Conservation (phyloP, 371 early-diverging fungal genomes). For the Mucor piriformis region DNA sequence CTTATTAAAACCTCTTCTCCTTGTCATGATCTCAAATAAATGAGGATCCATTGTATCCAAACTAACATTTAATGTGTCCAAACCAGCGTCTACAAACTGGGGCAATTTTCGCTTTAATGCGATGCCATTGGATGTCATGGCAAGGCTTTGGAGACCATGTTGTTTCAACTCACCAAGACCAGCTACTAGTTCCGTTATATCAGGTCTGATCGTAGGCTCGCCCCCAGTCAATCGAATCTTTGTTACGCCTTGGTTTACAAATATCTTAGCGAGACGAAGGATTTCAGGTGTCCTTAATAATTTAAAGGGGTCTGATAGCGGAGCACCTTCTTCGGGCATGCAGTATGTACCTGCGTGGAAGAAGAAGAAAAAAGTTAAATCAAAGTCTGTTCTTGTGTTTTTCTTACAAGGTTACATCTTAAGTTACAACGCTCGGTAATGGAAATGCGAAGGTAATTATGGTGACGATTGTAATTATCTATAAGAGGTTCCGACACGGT, state of each 20-base stretch:
- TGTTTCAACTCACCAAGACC: constrained; percentile 73
- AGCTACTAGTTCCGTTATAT: constrained; percentile 79
- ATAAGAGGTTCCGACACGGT: constrained; percentile 28
- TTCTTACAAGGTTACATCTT: constrained; percentile 63
- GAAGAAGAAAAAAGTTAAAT: not conserved
- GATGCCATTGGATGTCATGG: constrained; percentile 94
- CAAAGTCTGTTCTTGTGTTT: not conserved
- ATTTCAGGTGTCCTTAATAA: constrained; percentile 84
- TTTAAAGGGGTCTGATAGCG: constrained; percentile 64
- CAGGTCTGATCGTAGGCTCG: constrained; percentile 93
- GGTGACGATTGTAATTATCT: constrained; percentile 84
- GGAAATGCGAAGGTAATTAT: constrained; percentile 91
- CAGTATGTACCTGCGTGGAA: constrained; percentile 82
- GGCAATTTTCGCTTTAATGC: constrained; percentile 85
- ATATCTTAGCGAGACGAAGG: constrained; percentile 74
- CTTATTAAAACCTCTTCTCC: constrained; percentile 77
- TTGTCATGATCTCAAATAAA: constrained; percentile 88
- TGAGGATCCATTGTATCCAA: constrained; percentile 88
- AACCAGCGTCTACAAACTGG: constrained; percentile 68
- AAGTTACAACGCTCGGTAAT: constrained; percentile 93
- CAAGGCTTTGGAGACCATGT: constrained; percentile 76
- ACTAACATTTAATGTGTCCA: constrained; percentile 88
- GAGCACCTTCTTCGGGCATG: constrained; percentile 93
- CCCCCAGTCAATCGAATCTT: constrained; percentile 96
- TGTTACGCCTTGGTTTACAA: constrained; percentile 86